A percentile compares a stretch with the other conserved stretches of the same genome.
These are phyloP conservation scores for Francoa sonchifolia DNA, from an alignment of 441 rosid species.

Conservation along the genomic window DNA sequence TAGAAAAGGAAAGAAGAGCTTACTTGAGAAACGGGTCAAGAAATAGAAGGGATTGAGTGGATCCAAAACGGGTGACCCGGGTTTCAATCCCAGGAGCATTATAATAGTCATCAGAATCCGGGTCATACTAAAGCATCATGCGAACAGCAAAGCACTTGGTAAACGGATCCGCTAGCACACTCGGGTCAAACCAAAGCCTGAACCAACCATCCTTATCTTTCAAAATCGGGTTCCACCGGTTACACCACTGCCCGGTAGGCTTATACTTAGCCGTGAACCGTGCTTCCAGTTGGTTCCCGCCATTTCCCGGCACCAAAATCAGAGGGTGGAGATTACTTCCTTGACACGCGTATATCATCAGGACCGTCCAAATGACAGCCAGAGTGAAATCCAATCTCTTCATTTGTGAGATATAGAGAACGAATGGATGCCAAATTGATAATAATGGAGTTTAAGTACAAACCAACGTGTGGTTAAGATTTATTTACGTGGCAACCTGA, in stretches of 20 bases:
- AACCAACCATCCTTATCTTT: slow-evolving; percentile 66
- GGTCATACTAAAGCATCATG: slow-evolving; percentile 57
- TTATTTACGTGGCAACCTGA: too few species aligned
- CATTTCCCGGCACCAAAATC: slow-evolving; percentile 68
- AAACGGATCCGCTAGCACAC: slow-evolving; percentile 54
- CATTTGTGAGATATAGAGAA: too few species aligned
- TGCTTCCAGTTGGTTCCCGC: slow-evolving; percentile 80
- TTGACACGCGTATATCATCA: slow-evolving; percentile 29
- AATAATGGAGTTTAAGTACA: too few species aligned
- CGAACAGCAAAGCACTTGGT: slow-evolving; percentile 64
- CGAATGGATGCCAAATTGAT: too few species aligned
- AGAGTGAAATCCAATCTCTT: slow-evolving; percentile 7
- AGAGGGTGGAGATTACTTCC: slow-evolving; percentile 44
- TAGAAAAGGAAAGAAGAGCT: slow-evolving; percentile 7
- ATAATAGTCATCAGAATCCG: slow-evolving; percentile 44
- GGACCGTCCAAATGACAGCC: slow-evolving; percentile 10
- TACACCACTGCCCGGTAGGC: slow-evolving; percentile 39
- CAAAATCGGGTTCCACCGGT: slow-evolving; percentile 35
- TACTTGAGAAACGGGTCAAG: slow-evolving; percentile 68
- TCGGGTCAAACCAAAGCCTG: slow-evolving; percentile 72
- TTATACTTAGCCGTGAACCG: slow-evolving; percentile 43
- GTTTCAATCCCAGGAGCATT: slow-evolving; percentile 74
- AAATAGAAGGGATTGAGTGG: slow-evolving; percentile 51
- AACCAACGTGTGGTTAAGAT: too few species aligned
- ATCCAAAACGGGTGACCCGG: slow-evolving; percentile 52